Conservation (phyloP, 176 grass and related monocot species). For the Pontederia crassipes region DNA sequence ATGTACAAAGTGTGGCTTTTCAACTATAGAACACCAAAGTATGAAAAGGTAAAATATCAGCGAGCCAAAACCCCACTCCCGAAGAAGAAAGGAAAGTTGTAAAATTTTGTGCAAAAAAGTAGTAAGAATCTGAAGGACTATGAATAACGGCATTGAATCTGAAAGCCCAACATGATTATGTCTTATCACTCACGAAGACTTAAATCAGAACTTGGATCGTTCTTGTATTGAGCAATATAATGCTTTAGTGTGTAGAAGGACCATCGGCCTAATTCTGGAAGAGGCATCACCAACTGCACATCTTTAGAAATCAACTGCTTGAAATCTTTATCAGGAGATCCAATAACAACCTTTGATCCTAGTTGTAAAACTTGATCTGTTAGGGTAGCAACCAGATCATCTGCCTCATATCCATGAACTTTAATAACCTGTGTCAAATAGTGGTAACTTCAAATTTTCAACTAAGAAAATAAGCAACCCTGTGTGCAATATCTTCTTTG, state of each 20-base stretch:
- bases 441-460: no score
- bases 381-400: slow-evolving; percentile 81
- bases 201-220: slow-evolving; percentile 74
- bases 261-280: slow-evolving; percentile 79
- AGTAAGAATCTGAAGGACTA: no score
- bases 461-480: no score
- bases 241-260: slow-evolving; percentile 85
- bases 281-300: slow-evolving; percentile 76
- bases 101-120: no score
- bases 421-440: slow-evolving; percentile 48
- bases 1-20: no score
- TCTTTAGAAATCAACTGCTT: slow-evolving; percentile 88
- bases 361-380: slow-evolving; percentile 55
- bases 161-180: background rate
- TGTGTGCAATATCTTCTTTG: no score
- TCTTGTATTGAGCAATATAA: slow-evolving; percentile 79
- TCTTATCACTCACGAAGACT: slow-evolving; percentile 70
- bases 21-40: no score
- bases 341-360: slow-evolving; percentile 54
- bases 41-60: no score
- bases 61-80: no score
- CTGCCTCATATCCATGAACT: slow-evolving; percentile 71
- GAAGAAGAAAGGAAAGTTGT: no score
- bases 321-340: slow-evolving; percentile 89
- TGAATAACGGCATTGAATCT: background rate